Evolutionary conservation across 768 basidiomycete genomes (phyloP).

Genomic region (Pulveroboletus sp.): DNA sequence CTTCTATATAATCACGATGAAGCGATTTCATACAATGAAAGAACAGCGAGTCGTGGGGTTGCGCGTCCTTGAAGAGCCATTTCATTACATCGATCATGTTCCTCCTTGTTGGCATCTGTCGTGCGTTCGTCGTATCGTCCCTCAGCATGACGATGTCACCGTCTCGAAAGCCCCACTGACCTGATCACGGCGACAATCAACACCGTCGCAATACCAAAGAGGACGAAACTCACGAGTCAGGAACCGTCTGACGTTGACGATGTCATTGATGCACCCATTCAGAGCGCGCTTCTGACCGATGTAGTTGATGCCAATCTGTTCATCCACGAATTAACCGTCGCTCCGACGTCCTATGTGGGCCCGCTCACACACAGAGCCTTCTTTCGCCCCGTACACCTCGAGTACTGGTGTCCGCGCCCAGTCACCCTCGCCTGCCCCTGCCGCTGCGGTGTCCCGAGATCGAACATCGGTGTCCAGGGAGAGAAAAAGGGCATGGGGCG

Average conservation of each 20-base stretch:
- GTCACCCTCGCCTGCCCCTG: conserved; percentile 2
- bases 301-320: conserved; percentile 84
- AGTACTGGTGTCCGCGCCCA: conserved; percentile 37
- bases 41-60: conserved; percentile 68
- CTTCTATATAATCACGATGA: neutral
- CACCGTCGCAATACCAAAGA: neutral
- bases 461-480: too few relatives aligned
- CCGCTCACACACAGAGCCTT: conserved; percentile 47
- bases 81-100: conserved; percentile 59
- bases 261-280: conserved; percentile 80
- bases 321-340: neutral
- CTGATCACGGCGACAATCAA: conserved; percentile 18
- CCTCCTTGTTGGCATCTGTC: conserved; percentile 45
- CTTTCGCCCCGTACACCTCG: conserved; percentile 47
- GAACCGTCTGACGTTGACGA: conserved; percentile 64
- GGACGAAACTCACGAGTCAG: conserved; percentile 46
- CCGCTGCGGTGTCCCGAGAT: conserved; percentile 1
- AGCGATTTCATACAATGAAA: conserved; percentile 52
- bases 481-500: too few relatives aligned
- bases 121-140: conserved; percentile 41
- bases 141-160: conserved; percentile 57
- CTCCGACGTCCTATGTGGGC: conserved; percentile 2
- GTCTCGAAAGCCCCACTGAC: conserved; percentile 43
- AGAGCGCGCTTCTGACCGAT: conserved; percentile 58
- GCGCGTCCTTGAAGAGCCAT: conserved; percentile 68